Percentiles rank a stretch among this genome's conserved stretches.
These are phyloP conservation scores for Pseudognaphalium luteoalbum DNA, from an alignment of 129 eudicot genomes.

Conservation along the genomic window DNA sequence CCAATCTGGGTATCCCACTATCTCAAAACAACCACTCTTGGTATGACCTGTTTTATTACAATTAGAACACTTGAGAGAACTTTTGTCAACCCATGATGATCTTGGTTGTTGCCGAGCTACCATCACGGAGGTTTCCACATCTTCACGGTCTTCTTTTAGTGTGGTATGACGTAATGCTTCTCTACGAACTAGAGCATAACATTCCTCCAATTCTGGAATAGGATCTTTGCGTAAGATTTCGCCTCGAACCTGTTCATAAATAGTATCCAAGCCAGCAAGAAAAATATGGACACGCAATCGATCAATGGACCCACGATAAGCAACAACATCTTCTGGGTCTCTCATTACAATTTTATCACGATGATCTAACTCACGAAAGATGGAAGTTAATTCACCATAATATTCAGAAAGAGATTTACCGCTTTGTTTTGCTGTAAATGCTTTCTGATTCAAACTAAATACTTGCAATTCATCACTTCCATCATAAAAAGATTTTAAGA, in stretches of 20 bases:
- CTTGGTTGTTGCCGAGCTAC: background rate
- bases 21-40: background rate
- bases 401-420: background rate
- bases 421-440: conserved; percentile 23
- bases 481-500: background rate
- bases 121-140: background rate
- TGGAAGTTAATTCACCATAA: conserved; percentile 14
- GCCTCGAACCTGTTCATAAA: background rate
- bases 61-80: background rate
- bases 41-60: conserved; percentile 20
- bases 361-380: conserved; percentile 15
- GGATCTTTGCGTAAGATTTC: background rate
- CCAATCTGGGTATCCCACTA: too few relatives aligned
- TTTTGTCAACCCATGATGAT: background rate
- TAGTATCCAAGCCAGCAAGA: conserved; percentile 13
- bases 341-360: conserved; percentile 14
- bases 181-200: background rate
- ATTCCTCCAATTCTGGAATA: conserved; percentile 12
- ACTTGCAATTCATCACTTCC: conserved; percentile 20
- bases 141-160: background rate
- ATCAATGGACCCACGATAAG: background rate
- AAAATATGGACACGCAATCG: conserved; percentile 14
- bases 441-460: conserved; percentile 16
- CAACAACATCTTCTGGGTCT: background rate
- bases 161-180: background rate